phyloP scores from a whole-genome alignment of 1,284 basidiomycete genomes.

The Leccinum pachyderme region DNA sequence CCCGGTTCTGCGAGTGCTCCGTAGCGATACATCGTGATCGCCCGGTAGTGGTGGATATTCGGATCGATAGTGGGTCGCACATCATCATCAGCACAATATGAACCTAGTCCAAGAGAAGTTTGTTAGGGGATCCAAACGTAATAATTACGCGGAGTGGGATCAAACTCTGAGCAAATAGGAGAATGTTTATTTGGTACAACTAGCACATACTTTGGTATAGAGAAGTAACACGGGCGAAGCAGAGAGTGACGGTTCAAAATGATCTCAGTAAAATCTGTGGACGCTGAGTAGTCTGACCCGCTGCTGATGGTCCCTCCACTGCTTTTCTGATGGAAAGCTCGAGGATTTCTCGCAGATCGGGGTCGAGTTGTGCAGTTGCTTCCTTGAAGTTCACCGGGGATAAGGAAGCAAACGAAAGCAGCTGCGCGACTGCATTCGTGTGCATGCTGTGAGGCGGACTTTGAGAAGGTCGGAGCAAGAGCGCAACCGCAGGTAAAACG shows the following conservation, averaged over 20 bases:
- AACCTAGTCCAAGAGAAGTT: background rate
- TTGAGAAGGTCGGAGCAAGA: slow-evolving; percentile 65
- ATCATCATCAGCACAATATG: background rate
- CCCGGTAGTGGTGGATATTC: background rate
- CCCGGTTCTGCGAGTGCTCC: background rate
- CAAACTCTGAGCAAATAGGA: background rate
- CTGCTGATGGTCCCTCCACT: slow-evolving; percentile 48
- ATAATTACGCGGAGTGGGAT: background rate
- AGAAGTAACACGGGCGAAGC: background rate
- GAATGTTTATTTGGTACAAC: background rate
- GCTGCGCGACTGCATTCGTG: slow-evolving; percentile 65
- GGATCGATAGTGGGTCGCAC: background rate
- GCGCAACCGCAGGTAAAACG: slow-evolving; percentile 75
- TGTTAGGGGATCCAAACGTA: background rate
- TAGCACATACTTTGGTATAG: slow-evolving; percentile 2
- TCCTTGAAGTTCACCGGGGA: slow-evolving; percentile 85
- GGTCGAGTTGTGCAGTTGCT: slow-evolving; percentile 71
- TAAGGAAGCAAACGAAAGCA: slow-evolving; percentile 74
- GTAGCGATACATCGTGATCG: background rate
- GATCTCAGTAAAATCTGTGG: slow-evolving; percentile 80
- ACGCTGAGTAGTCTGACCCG: slow-evolving; percentile 44
- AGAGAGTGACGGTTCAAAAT: slow-evolving; percentile 42
- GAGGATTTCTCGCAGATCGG: slow-evolving; percentile 58
- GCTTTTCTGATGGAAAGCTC: slow-evolving; percentile 81
- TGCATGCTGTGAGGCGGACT: slow-evolving; percentile 51